These are phyloP conservation scores for Metschnikowia cerradonensis DNA, from an alignment of 805 yeast genomes.

Conservation along the genomic window DNA sequence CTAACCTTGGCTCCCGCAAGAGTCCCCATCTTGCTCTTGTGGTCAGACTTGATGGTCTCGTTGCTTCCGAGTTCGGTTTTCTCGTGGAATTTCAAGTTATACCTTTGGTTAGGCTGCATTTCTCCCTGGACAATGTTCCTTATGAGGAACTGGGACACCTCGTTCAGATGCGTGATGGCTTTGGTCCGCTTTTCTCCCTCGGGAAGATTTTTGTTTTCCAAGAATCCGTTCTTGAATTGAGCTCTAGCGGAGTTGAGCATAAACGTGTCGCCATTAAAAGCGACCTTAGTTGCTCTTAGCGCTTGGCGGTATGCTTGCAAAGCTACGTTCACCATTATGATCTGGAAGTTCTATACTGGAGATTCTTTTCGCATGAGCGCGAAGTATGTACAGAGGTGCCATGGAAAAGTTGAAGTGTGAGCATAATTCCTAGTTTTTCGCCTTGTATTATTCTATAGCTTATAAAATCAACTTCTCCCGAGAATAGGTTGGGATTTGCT, in stretches of 20 bases:
- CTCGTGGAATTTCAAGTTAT: conserved; percentile 65
- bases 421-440: neutral
- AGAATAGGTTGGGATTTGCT: conserved; percentile 52
- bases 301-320: conserved; percentile 61
- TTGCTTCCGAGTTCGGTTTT: conserved; percentile 91
- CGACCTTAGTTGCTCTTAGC: conserved; percentile 59
- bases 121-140: conserved; percentile 86
- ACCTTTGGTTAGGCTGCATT: conserved; percentile 39
- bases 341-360: neutral
- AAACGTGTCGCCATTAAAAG: conserved; percentile 49
- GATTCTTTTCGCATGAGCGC: neutral
- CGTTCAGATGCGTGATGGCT: conserved; percentile 42
- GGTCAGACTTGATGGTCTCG: conserved; percentile 61
- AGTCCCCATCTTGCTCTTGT: conserved; percentile 40
- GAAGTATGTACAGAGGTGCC: neutral
- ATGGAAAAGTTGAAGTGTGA: neutral
- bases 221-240: conserved; percentile 54
- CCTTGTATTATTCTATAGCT: conserved; percentile 1
- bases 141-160: conserved; percentile 64
- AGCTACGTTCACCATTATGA: conserved; percentile 10
- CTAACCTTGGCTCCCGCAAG: conserved; percentile 51
- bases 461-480: conserved; percentile 45
- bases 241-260: conserved; percentile 57
- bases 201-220: conserved; percentile 24
- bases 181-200: conserved; percentile 44